Conservation (phyloP, 2,329 filamentous ascomycete genomes). For the Cytospora mali region DNA sequence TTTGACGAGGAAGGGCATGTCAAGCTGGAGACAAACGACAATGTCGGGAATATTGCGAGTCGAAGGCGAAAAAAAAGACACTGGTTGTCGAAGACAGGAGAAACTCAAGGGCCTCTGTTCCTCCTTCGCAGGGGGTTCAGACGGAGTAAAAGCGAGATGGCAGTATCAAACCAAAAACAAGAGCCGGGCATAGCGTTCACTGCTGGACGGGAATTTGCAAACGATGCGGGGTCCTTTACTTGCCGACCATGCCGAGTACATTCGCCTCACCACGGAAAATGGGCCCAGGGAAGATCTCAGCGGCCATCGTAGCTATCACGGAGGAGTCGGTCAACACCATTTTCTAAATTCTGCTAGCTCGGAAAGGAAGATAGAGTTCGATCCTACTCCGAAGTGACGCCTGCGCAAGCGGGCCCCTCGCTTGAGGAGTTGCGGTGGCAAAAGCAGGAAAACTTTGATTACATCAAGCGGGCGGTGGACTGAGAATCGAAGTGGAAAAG, state of each 20-base stretch:
- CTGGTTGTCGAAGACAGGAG: conserved; percentile 45
- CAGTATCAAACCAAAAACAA: conserved; percentile 31
- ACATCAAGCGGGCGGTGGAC: neutral
- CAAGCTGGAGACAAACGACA: conserved; percentile 37
- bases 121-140: conserved; percentile 23
- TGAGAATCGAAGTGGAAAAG: conserved; percentile 15
- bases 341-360: conserved; percentile 22
- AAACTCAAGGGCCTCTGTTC: conserved; percentile 38
- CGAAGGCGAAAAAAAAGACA: conserved; percentile 42
- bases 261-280: conserved; percentile 5
- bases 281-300: neutral
- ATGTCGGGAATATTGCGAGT: conserved; percentile 44
- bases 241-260: conserved; percentile 11
- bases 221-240: conserved; percentile 31
- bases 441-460: neutral
- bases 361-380: neutral
- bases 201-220: conserved; percentile 39
- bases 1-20: conserved; percentile 34
- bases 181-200: conserved; percentile 35
- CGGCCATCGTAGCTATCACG: conserved; percentile 1
- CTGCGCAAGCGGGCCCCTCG: neutral
- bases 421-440: neutral
- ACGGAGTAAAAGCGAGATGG: conserved; percentile 36
- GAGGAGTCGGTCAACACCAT: neutral
- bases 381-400: neutral